Conservation (phyloP, 805 yeast genomes). For the Spathaspora passalidarum region DNA sequence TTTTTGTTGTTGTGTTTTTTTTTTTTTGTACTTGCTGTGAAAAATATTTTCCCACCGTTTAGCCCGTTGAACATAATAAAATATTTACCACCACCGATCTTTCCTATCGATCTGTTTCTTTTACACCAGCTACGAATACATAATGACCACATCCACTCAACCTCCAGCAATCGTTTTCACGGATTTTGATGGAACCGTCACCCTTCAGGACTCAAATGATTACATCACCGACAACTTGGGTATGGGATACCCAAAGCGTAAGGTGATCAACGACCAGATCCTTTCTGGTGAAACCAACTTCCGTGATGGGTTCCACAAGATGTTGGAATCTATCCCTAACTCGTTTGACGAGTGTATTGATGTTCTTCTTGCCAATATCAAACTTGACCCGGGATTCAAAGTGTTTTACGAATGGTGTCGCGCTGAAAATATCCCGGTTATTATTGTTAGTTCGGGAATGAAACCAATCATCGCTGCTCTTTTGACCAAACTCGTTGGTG, state of each 20-base stretch:
- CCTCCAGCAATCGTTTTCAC: constrained; percentile 81
- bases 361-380: constrained; percentile 56
- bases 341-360: constrained; percentile 85
- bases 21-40: too few species aligned
- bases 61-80: too few species aligned
- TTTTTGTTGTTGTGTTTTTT: too few species aligned
- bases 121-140: not conserved
- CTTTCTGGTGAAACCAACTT: constrained; percentile 65
- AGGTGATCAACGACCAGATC: constrained; percentile 66
- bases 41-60: too few species aligned
- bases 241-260: constrained; percentile 69
- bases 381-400: constrained; percentile 88
- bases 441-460: constrained; percentile 93
- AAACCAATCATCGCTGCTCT: constrained; percentile 82
- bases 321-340: constrained; percentile 75
- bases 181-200: constrained; percentile 98
- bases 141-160: constrained; percentile 11
- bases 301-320: constrained; percentile 78
- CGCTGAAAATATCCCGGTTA: constrained; percentile 69
- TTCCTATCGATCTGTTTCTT: not conserved
- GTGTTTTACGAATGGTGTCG: constrained; percentile 78
- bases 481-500: constrained; percentile 71
- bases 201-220: constrained; percentile 93
- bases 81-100: too few species aligned
- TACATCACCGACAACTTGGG: constrained; percentile 86